Conservation (phyloP, 768 basidiomycete genomes). For the Leccinellum rugosiceps region DNA sequence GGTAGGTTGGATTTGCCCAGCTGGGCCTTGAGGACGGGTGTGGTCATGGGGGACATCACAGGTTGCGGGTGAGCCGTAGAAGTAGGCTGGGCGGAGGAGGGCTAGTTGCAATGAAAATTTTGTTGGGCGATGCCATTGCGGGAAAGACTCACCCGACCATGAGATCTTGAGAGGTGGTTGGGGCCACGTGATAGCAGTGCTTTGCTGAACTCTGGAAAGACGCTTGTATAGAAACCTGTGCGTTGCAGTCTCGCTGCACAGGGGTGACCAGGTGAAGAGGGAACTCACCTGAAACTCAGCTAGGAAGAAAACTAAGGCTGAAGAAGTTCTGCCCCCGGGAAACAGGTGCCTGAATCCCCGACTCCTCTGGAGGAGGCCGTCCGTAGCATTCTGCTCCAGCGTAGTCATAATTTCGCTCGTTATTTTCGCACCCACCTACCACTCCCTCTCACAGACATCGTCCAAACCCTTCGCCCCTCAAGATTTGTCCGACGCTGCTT, state of each 20-base stretch:
- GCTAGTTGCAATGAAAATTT: slow-evolving; percentile 1
- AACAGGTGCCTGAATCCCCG: slow-evolving; percentile 15
- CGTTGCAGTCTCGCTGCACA: slow-evolving; percentile 20
- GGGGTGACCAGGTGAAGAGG: background rate
- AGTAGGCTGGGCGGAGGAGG: background rate
- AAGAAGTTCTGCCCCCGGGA: slow-evolving; percentile 15
- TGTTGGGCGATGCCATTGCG: background rate
- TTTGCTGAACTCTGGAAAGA: background rate
- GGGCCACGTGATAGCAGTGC: background rate
- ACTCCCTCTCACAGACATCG: no score
- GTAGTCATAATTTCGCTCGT: no score
- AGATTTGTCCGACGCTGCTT: no score
- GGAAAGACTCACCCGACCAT: slow-evolving; percentile 12
- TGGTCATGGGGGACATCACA: background rate
- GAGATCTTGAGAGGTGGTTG: background rate
- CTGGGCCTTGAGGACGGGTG: background rate
- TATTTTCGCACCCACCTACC: no score
- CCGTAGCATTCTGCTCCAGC: no score
- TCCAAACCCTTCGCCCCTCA: no score
- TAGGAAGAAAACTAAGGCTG: slow-evolving; percentile 14
- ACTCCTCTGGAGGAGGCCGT: no score
- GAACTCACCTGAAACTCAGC: no score
- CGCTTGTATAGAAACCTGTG: slow-evolving; percentile 7
- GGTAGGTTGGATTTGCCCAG: background rate
- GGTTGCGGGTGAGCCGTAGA: background rate